Evolutionary conservation across 139 green algal genomes (phyloP), one percentile per base, ranked within the genome.

Genomic region (Trebouxia sp.): DNA sequence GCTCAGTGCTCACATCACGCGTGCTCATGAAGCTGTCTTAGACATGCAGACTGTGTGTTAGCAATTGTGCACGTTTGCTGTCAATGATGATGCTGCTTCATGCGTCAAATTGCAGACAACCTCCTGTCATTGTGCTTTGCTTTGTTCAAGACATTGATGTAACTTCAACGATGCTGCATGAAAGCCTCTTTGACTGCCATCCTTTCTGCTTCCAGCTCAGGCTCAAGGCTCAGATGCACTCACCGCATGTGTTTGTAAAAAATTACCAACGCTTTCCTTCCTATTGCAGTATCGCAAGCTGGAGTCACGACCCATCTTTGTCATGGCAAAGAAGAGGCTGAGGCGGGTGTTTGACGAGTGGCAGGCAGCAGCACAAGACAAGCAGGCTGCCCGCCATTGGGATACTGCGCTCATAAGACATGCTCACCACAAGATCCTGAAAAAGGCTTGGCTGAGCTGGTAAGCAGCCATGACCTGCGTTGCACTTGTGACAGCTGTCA

Each of bases 221-320:
- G n/a, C n/a, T n/a, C n/a, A n/a, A n/a, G n/a, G n/a, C n/a, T n/a
- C 47, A 53, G 47, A 53, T 53, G 47, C 47, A 26, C n/a, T n/a
- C n/a, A n/a, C n/a, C n/a, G n/a, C n/a, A n/a, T n/a, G n/a, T n/a
- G n/a, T n/a, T n/a, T n/a, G n/a, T n/a, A n/a, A 53, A 17, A 4
- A 53, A 1, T 2, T 17, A 53, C 47, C 14, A 1, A 53, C 47
- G 4, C 14, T 10, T 17, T 11, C 47, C 47, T 53, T 53, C 1
- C 14, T 65, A 11, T 3, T 41, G 69, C 69, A 79, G 74, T 79
- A 79, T 14, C 45, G 47, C 47, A 65, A 65, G 47, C 45, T 79
- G 11, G 74, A 65, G 74, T 45, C 45, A 70, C 82, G 91, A 9
- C 89, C 91, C 11, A 88, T 94, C 32, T 74, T 88, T 35, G 79